Conservation (phyloP, 805 yeast species). For the Candida dendrica region DNA sequence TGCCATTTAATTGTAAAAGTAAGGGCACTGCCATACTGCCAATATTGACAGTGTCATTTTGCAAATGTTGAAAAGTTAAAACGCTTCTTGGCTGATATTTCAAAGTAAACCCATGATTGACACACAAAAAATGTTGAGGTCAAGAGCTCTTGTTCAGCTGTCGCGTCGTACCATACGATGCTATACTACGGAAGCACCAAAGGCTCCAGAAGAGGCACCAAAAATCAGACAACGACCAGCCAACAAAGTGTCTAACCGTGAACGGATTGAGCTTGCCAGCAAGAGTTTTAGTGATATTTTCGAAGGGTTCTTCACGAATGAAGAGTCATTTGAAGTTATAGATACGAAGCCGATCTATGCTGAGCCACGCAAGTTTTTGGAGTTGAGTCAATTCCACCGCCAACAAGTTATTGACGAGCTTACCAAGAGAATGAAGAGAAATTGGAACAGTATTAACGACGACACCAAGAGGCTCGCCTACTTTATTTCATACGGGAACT, state of each 20-base stretch:
- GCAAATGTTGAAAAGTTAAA: too few relatives aligned
- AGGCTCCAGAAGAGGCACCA: background rate
- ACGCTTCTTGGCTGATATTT: too few relatives aligned
- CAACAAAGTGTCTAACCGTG: constrained; percentile 2
- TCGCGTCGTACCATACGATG: background rate
- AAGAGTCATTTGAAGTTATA: constrained; percentile 40
- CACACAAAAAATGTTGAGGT: background rate
- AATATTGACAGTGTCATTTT: too few relatives aligned
- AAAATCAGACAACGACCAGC: background rate
- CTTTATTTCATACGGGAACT: constrained; percentile 59
- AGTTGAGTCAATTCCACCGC: constrained; percentile 38
- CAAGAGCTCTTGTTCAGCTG: background rate
- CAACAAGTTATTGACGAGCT: constrained; percentile 50
- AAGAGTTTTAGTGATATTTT: constrained; percentile 20
- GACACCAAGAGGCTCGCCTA: constrained; percentile 51
- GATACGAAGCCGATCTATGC: constrained; percentile 36
- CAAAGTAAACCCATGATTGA: too few relatives aligned
- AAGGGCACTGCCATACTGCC: too few relatives aligned
- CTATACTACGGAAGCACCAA: background rate
- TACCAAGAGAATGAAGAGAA: constrained; percentile 37
- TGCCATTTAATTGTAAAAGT: too few relatives aligned
- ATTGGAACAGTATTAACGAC: constrained; percentile 46
- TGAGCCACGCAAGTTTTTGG: constrained; percentile 27
- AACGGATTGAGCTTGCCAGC: constrained; percentile 18
- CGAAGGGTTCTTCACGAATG: constrained; percentile 23